These are phyloP conservation scores for Cicer pinnatifidum DNA, from an alignment of 306 rosid genomes.

Conservation along the genomic window DNA sequence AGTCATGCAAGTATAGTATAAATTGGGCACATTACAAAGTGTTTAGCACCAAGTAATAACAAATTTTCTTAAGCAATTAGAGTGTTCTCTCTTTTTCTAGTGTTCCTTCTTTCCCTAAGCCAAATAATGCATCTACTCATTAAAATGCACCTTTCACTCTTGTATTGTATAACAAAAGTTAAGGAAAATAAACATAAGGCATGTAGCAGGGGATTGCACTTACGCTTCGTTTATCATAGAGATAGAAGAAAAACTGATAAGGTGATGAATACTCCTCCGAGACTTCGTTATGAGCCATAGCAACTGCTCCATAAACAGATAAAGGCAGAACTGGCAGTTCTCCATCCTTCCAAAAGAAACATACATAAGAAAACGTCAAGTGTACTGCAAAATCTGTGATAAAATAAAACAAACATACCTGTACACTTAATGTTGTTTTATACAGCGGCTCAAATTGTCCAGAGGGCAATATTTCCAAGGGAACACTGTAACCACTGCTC, in stretches of 20 bases:
- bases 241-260: constrained; percentile 88
- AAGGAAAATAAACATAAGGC: not conserved
- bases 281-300: constrained; percentile 92
- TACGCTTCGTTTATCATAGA: constrained; percentile 85
- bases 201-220: constrained; percentile 38
- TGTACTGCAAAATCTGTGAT: constrained; percentile 22
- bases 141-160: constrained; percentile 29
- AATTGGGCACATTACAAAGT: too few relatives aligned
- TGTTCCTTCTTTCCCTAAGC: too few relatives aligned
- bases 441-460: constrained; percentile 96
- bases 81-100: too few relatives aligned
- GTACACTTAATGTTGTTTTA: constrained; percentile 76
- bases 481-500: constrained; percentile 63
- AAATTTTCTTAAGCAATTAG: too few relatives aligned
- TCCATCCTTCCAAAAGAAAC: constrained; percentile 71
- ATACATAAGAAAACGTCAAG: constrained; percentile 33
- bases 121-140: not conserved
- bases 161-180: constrained; percentile 19
- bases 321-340: constrained; percentile 93
- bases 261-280: constrained; percentile 92
- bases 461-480: constrained; percentile 85
- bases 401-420: constrained; percentile 54
- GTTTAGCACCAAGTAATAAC: too few relatives aligned
- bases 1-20: too few relatives aligned
- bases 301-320: constrained; percentile 89